These are phyloP conservation scores for Kazachstania taianensis DNA, from an alignment of 805 yeast species.

Conservation along the genomic window DNA sequence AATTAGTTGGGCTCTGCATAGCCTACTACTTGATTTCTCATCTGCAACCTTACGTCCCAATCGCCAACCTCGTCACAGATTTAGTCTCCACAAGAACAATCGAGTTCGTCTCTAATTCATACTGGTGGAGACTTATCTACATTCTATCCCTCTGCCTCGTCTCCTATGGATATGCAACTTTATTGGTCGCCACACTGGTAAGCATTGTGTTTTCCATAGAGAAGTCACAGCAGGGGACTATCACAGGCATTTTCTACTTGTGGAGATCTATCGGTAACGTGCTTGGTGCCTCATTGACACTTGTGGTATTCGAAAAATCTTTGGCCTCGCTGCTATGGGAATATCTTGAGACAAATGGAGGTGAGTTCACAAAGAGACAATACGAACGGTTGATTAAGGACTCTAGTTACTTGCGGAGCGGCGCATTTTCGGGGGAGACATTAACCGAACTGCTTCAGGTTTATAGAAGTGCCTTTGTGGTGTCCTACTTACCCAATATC, in stretches of 20 bases:
- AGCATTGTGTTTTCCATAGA: slow-evolving; percentile 38
- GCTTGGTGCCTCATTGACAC: slow-evolving; percentile 35
- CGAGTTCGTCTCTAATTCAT: slow-evolving; percentile 10
- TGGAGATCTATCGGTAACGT: slow-evolving; percentile 42
- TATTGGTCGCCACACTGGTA: slow-evolving; percentile 52
- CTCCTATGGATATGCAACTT: slow-evolving; percentile 42
- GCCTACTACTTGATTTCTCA: slow-evolving; percentile 12
- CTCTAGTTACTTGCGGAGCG: slow-evolving; percentile 21
- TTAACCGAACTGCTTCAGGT: slow-evolving; percentile 14
- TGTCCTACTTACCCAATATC: slow-evolving; percentile 24
- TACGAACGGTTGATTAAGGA: slow-evolving; percentile 20
- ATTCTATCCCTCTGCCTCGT: slow-evolving; percentile 28
- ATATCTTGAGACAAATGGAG: slow-evolving; percentile 18
- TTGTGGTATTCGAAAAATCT: slow-evolving; percentile 30
- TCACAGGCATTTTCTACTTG: slow-evolving; percentile 40
- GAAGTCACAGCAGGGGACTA: slow-evolving; percentile 36
- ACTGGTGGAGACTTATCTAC: slow-evolving; percentile 26
- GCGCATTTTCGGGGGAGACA: slow-evolving; percentile 14
- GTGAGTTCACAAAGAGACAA: slow-evolving; percentile 14
- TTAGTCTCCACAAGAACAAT: slow-evolving; percentile 2
- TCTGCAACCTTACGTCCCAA: slow-evolving; percentile 13
- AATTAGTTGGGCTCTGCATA: slow-evolving; percentile 15
- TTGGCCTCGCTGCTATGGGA: slow-evolving; percentile 25
- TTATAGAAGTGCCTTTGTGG: slow-evolving; percentile 21
- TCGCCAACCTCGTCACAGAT: slow-evolving; percentile 2